phyloP scores from a whole-genome alignment of 106 monocot genomes.

The Iris macrosiphon region DNA sequence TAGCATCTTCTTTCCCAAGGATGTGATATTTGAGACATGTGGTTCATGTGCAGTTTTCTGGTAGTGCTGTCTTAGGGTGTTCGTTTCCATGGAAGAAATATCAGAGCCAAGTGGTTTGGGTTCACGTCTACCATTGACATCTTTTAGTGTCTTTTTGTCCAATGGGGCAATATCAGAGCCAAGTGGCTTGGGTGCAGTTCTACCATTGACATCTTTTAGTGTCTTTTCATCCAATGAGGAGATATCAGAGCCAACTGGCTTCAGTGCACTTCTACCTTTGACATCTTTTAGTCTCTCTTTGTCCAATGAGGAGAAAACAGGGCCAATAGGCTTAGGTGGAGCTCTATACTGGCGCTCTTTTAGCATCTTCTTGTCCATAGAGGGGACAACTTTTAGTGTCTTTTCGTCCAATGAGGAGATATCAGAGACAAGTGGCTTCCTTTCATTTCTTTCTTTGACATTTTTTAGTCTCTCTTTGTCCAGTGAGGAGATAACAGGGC shows the following conservation, averaged over 20 bases:
- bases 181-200: background rate
- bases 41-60: background rate
- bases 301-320: conserved; percentile 5
- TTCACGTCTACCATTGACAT: background rate
- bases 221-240: conserved; percentile 3
- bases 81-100: conserved; percentile 7
- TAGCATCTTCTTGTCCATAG: no score
- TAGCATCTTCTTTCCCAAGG: conserved; percentile 10
- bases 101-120: background rate
- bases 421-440: no score
- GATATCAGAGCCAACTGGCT: background rate
- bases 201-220: conserved; percentile 1
- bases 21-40: background rate
- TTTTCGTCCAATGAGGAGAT: no score
- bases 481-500: no score
- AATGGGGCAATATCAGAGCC: conserved; percentile 3
- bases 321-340: background rate
- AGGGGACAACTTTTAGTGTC: no score
- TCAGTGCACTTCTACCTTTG: background rate
- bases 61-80: background rate
- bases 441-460: no score
- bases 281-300: background rate
- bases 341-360: conserved; percentile 4
- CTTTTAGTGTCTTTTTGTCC: conserved; percentile 11
- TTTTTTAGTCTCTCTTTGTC: no score